Conservation (phyloP, 75 land plant species). For the Cunninghamia lanceolata region DNA sequence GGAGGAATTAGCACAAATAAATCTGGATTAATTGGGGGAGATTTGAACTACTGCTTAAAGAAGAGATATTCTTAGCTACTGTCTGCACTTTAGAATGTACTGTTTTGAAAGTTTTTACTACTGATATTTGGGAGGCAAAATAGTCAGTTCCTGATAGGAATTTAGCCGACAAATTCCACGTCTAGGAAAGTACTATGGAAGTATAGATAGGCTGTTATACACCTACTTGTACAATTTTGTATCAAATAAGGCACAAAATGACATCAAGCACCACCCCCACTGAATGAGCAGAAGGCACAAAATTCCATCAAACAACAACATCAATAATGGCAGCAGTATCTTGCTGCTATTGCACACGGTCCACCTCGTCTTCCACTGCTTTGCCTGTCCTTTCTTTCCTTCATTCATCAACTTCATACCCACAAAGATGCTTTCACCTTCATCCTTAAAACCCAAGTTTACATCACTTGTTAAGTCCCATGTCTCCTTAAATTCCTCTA, state of each 20-base stretch:
- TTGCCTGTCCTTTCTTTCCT: background rate
- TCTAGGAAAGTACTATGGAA: background rate
- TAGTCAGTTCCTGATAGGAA: conserved; percentile 10
- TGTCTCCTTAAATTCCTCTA: background rate
- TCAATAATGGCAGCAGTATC: conserved; percentile 14
- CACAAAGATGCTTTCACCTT: background rate
- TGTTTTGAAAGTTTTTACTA: background rate
- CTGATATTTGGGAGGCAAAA: conserved; percentile 1
- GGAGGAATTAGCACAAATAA: background rate
- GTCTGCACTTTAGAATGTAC: conserved; percentile 2
- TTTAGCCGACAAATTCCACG: conserved; percentile 9
- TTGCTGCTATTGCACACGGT: conserved; percentile 12
- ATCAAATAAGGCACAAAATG: conserved; percentile 9
- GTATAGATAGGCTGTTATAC: conserved; percentile 4
- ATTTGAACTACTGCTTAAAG: background rate
- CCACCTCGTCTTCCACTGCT: conserved; percentile 14
- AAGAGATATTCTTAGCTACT: background rate
- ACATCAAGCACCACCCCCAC: conserved; percentile 15
- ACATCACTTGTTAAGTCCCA: background rate
- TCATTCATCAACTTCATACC: conserved; percentile 5
- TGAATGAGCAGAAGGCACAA: conserved; percentile 14
- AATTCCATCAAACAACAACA: conserved; percentile 15
- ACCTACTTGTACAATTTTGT: conserved; percentile 11
- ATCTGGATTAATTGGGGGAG: background rate
- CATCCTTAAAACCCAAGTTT: background rate